Base-by-base conservation (phyloP, 2,329 filamentous ascomycete genomes). In the Alternaria triticimaculans region DNA sequence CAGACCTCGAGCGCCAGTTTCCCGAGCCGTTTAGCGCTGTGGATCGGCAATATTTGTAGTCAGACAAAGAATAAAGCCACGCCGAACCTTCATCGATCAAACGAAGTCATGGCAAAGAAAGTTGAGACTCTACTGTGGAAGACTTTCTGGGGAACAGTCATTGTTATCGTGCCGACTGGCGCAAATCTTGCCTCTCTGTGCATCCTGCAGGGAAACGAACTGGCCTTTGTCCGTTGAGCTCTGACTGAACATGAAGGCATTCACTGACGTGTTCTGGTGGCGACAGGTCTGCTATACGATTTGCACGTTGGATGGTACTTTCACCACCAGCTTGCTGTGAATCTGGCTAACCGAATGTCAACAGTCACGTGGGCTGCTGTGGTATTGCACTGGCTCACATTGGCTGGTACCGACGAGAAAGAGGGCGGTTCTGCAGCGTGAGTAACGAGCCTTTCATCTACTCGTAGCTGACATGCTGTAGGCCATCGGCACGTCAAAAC, bases 251-350 rank as follows among this genome's bases (percentile, higher is more conserved):
- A 15, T 15, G 30, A 21, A 23, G 8, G 8, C 12, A 25, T 21
- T 21, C 15, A 20, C 60, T 63, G 18, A 63, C 33, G 4, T 20
- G 3, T 25, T 25, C 5, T 43, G 9, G 20, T 46, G 20, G n/a
- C 7, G 15, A 21, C 41, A 64, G 62, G 18, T 83, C 5, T 83
- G 81, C 60, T 75, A 82, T 55, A 77, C 73, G 0, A 67, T 80
- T 2, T 84, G 82, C 67, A 79, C 75, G 2, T 64, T 80, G 11
- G 81, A 83, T 60, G 75, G 81, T 82, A 70, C 43, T 76, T 66
- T 21, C 45, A 10, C 15, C 49, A 11, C 33, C 9, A 37, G 12
- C 37, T 45, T 18, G 26, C 37, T 7, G 41, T 11, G n/a, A 9
- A 25, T n/a, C 20, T 18, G 45, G 14, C 57, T 63, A 21, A 63